A percentile compares a stretch with the other conserved stretches of the same genome.
phyloP scores from a whole-genome alignment of 164 flowering plant genomes.

The Warburgia ugandensis region DNA sequence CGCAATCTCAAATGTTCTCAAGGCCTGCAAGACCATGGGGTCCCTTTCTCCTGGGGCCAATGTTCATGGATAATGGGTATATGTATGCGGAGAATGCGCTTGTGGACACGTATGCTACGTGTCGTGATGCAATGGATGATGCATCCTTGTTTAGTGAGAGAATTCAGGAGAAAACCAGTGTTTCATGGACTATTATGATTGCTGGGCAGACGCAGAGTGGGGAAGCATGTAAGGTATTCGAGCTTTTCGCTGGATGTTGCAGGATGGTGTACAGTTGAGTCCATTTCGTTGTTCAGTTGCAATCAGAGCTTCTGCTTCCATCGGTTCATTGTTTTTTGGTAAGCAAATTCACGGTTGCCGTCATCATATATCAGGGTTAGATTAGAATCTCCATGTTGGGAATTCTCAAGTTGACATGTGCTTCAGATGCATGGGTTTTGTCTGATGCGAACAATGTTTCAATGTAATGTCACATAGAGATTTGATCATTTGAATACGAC shows the following conservation, averaged over 20 bases:
- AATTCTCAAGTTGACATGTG: conserved; percentile 87
- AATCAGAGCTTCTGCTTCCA: conserved; percentile 73
- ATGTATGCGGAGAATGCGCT: conserved; percentile 69
- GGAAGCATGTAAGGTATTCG: conserved; percentile 38
- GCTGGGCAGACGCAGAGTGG: conserved; percentile 65
- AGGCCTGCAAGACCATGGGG: conserved; percentile 64
- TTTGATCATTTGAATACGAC: conserved; percentile 78
- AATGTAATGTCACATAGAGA: conserved; percentile 47
- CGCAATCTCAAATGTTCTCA: conserved; percentile 57
- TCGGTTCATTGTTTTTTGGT: conserved; percentile 38
- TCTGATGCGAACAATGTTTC: conserved; percentile 58
- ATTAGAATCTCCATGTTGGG: conserved; percentile 50
- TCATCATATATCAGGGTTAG: conserved; percentile 48
- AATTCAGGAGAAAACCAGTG: conserved; percentile 41
- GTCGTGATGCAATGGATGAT: conserved; percentile 46
- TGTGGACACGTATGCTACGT: conserved; percentile 69
- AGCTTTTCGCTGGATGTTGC: conserved; percentile 55
- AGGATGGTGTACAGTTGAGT: conserved; percentile 56
- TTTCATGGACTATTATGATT: conserved; percentile 80
- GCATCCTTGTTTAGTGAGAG: conserved; percentile 47
- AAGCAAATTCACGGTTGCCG: conserved; percentile 59
- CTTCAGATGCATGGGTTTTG: conserved; percentile 48
- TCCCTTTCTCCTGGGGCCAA: conserved; percentile 30
- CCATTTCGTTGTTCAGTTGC: conserved; percentile 63
- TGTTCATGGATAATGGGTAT: conserved; percentile 56